Percentiles rank a stretch among this genome's conserved stretches.
Evolutionary conservation across 371 early-diverging fungal genomes (phyloP).

Genomic region (Catenaria anguillulae): DNA sequence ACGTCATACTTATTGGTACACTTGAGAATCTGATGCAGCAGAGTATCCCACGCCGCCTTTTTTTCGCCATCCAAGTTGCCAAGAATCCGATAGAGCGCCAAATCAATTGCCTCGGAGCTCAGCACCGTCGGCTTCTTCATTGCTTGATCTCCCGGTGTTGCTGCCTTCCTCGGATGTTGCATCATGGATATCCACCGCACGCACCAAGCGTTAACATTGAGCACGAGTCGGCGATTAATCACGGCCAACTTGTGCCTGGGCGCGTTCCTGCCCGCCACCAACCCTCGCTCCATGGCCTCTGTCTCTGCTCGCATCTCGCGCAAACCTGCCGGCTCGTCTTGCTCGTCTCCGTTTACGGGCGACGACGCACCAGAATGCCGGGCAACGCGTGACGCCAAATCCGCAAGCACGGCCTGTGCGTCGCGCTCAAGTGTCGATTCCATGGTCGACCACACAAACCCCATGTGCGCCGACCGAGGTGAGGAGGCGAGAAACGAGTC

Average conservation of each 20-base stretch:
- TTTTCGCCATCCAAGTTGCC: not conserved
- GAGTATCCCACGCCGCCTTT: not conserved
- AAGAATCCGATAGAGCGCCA: not conserved
- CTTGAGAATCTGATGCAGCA: not conserved
- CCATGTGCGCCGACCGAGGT: not conserved
- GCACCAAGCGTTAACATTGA: not conserved
- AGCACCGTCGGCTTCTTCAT: not conserved
- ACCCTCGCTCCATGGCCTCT: not conserved
- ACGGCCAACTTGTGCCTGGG: not conserved
- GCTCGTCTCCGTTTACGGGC: too few species aligned
- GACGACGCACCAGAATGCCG: too few species aligned
- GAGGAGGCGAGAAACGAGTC: not conserved
- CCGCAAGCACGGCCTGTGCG: not conserved
- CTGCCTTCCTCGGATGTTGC: not conserved
- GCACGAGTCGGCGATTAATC: not conserved
- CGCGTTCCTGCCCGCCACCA: not conserved
- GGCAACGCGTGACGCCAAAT: not conserved
- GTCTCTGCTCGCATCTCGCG: not conserved
- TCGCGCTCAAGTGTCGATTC: not conserved
- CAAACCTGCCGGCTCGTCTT: too few species aligned
- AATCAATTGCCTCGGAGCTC: not conserved
- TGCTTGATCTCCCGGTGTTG: not conserved
- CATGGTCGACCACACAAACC: not conserved
- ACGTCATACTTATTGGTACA: not conserved
- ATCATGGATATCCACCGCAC: not conserved